Percentiles rank a stretch among this genome's conserved stretches.
Conservation (phyloP, 1,284 basidiomycete species). For the Trichosporon inkin region DNA sequence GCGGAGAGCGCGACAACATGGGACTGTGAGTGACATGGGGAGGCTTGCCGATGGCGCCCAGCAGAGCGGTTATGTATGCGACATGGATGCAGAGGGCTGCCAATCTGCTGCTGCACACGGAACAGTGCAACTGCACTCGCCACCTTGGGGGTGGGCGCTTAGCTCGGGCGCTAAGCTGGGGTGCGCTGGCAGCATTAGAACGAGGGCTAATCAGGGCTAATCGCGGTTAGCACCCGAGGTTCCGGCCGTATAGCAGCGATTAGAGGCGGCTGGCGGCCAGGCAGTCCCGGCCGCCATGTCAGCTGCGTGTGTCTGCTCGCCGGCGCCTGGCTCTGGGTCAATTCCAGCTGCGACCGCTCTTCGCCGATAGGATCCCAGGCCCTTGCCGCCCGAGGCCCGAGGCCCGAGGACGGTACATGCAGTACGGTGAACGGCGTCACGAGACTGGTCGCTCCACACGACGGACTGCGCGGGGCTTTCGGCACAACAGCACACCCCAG, state of each 20-base stretch:
- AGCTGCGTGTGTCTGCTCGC: background rate
- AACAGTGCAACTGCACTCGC: background rate
- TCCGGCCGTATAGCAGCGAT: background rate
- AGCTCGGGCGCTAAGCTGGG: background rate
- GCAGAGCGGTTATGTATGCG: background rate
- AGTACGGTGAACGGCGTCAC: too few relatives aligned
- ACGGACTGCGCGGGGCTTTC: too few relatives aligned
- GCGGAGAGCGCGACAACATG: constrained; percentile 4
- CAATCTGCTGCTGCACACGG: background rate
- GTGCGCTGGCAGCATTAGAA: background rate
- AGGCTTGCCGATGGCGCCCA: background rate
- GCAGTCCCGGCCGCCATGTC: background rate
- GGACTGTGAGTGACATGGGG: background rate
- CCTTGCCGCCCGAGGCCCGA: too few relatives aligned
- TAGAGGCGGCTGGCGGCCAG: background rate
- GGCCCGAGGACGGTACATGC: too few relatives aligned
- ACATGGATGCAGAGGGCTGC: background rate
- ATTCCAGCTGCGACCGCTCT: too few relatives aligned
- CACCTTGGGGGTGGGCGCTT: background rate
- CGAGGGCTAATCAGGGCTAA: too few relatives aligned
- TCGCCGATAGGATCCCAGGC: too few relatives aligned
- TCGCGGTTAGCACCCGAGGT: constrained; percentile 1
- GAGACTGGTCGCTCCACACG: too few relatives aligned
- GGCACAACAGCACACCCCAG: too few relatives aligned
- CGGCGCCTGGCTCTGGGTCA: too few relatives aligned